Conservation (phyloP, 805 yeast species). For the Metschnikowia orientalis region DNA sequence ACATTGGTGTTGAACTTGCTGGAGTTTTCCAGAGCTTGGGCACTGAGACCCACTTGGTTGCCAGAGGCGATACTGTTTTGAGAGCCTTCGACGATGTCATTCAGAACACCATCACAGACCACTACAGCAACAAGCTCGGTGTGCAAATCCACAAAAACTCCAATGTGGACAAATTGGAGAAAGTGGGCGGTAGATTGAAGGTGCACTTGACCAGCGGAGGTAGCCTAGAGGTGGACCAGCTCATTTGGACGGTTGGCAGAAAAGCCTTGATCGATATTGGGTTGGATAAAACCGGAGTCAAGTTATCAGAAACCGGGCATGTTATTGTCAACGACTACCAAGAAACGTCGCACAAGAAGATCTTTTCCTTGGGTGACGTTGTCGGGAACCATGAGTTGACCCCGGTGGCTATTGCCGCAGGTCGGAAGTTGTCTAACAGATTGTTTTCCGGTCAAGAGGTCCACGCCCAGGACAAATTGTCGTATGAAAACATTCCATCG, state of each 20-base stretch:
- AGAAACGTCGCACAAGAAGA: slow-evolving; percentile 63
- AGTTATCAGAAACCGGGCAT: slow-evolving; percentile 55
- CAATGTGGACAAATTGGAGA: slow-evolving; percentile 37
- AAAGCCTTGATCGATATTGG: slow-evolving; percentile 70
- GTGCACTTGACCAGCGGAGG: slow-evolving; percentile 37
- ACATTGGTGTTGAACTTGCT: slow-evolving; percentile 92
- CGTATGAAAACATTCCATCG: slow-evolving; percentile 82
- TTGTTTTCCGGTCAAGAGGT: slow-evolving; percentile 72
- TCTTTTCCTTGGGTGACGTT: slow-evolving; percentile 91
- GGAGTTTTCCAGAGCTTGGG: slow-evolving; percentile 92
- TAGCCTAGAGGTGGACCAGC: slow-evolving; percentile 58
- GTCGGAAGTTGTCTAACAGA: slow-evolving; percentile 89
- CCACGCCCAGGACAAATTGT: slow-evolving; percentile 73
- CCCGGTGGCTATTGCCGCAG: slow-evolving; percentile 98
- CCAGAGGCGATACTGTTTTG: slow-evolving; percentile 87
- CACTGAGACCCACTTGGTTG: slow-evolving; percentile 77
- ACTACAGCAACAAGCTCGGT: slow-evolving; percentile 72
- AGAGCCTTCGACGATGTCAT: slow-evolving; percentile 83
- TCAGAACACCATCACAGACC: slow-evolving; percentile 73
- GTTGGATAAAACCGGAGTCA: slow-evolving; percentile 69
- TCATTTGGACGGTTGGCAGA: slow-evolving; percentile 96
- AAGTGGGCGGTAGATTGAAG: slow-evolving; percentile 32
- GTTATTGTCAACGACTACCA: slow-evolving; percentile 85
- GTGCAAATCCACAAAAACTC: slow-evolving; percentile 71
- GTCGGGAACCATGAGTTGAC: slow-evolving; percentile 91